Percentiles rank a stretch among this genome's conserved stretches.
Conservation (phyloP, 495 filamentous ascomycete species). For the Aspergillus hancockii region DNA sequence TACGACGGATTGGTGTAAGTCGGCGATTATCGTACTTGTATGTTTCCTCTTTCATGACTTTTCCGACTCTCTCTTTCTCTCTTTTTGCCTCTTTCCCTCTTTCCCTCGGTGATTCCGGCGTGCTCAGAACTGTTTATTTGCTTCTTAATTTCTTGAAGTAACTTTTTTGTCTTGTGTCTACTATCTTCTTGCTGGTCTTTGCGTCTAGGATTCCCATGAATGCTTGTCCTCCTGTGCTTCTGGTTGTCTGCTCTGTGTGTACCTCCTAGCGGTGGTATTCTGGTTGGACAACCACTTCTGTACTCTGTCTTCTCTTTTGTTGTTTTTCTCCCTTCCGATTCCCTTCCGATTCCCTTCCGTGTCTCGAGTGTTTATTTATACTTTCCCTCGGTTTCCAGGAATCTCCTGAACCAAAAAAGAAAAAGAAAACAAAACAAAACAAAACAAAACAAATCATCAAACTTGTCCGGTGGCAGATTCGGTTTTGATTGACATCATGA, state of each 20-base stretch:
- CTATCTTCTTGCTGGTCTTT: conserved; percentile 4
- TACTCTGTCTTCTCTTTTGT: conserved; percentile 6
- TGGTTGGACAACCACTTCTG: background rate
- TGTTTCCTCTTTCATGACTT: conserved; percentile 1
- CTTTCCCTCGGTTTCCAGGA: conserved; percentile 5
- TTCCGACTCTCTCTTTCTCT: conserved; percentile 8
- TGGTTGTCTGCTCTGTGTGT: background rate
- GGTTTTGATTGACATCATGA: background rate
- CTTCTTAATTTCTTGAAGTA: conserved; percentile 1
- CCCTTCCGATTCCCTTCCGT: conserved; percentile 6
- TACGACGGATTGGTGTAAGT: conserved; percentile 89
- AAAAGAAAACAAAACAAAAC: too few relatives aligned
- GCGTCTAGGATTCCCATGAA: conserved; percentile 10
- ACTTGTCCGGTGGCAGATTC: background rate
- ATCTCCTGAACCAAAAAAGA: conserved; percentile 6
- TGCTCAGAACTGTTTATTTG: conserved; percentile 17
- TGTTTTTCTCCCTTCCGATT: background rate
- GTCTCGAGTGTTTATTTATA: background rate
- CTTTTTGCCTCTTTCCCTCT: conserved; percentile 9
- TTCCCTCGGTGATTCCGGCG: conserved; percentile 31
- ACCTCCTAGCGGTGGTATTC: conserved; percentile 1
- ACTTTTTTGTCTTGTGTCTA: background rate
- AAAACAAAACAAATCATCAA: background rate
- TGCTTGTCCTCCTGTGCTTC: background rate
- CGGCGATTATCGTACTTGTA: conserved; percentile 4